Conservation (phyloP, 2,329 filamentous ascomycete genomes). For the Zymoseptoria ardabiliae region DNA sequence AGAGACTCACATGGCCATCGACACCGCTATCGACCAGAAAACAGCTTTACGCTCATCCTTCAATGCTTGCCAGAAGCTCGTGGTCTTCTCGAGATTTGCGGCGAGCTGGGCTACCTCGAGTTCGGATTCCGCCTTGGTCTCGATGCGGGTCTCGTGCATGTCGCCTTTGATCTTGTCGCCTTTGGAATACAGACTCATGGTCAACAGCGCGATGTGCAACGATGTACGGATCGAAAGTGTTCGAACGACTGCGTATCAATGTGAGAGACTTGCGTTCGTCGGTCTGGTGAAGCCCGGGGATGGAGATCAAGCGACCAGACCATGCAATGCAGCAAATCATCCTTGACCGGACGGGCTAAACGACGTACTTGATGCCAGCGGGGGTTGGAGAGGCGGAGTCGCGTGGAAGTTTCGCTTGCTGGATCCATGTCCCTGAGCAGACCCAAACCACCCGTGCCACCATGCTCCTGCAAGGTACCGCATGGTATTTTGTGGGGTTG, state of each 20-base stretch:
- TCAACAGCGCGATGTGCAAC: not conserved
- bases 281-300: not conserved
- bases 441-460: not conserved
- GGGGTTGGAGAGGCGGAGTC: not conserved
- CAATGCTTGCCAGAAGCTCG: slow-evolving; percentile 1
- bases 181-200: not conserved
- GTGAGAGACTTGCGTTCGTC: not conserved
- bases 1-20: slow-evolving; percentile 2
- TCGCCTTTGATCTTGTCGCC: not conserved
- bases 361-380: not conserved
- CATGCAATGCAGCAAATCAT: not conserved
- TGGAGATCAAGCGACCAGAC: not conserved
- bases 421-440: not conserved
- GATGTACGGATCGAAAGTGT: not conserved
- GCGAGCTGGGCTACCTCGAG: not conserved
- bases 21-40: slow-evolving; percentile 10
- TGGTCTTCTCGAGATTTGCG: not conserved
- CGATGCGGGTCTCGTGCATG: not conserved
- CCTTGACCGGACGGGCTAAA: not conserved
- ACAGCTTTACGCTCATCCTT: slow-evolving; percentile 9
- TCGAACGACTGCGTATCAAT: not conserved
- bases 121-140: not conserved
- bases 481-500: not conserved
- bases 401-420: not conserved
- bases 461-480: not conserved